Evolutionary conservation across 441 rosid species (phyloP), one percentile per base, ranked within the genome.

Genomic region (Corymbia citriodora): DNA sequence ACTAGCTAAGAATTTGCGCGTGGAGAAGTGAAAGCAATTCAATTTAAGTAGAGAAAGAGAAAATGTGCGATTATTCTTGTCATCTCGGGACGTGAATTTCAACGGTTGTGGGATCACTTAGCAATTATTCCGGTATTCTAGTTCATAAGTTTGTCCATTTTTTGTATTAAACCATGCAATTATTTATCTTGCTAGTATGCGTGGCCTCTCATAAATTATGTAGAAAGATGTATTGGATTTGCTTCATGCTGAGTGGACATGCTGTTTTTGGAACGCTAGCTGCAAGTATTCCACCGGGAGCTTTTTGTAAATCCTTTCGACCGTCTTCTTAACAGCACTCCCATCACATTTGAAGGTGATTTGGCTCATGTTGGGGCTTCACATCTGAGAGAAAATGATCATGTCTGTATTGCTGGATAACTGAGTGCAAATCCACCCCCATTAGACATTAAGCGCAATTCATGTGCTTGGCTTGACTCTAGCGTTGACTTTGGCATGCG

Each of bases 331-430:
- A 74, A 85, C 68, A 97, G 99, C 96, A 94, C 97, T 90, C 98
- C 98, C 11, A 90, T 17, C 40, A 36, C 40, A 36, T 36, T 36
- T 36, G 40, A 36, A 36, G 40, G 40, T 36, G 40, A 36, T 36
- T 36, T 36, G 40, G 40, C 40, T 36, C 40, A 36, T 36, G 40
- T 36, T 36, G 40, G 3, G 40, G 40, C 40, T 36, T 4, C 40
- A 36, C 40, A 36, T 36, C 40, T 36, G 40, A 36, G 40, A 36
- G 40, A 36, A 36, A 36, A 36, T 36, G 40, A 36, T 36, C 40
- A 36, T 36, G 92, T 97, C 91, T 93, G 91, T 91, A 90, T 97
- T 59, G 91, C 92, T 7, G 99, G 99, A 90, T 95, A 95, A 40
- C 89, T 97, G 55, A 90, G 89, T 91, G 94, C 94, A 12, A 94